Evolutionary conservation across 805 yeast genomes (phyloP).

Genomic region (Wickerhamomyces rabaulensis): DNA sequence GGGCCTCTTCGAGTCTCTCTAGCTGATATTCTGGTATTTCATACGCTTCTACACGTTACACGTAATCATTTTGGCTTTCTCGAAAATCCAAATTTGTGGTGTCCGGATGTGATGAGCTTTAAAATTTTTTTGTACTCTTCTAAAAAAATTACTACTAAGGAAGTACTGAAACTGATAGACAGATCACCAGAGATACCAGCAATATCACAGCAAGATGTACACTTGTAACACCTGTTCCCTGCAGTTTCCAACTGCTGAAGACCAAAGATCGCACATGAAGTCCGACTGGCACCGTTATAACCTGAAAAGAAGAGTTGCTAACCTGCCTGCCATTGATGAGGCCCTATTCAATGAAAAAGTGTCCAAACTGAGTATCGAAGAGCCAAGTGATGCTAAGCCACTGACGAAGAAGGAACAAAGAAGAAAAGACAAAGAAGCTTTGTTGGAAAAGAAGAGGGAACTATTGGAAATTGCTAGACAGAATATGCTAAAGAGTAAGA

Average conservation of each 20-base stretch:
- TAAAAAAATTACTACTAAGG: too few relatives aligned
- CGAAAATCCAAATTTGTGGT: not conserved
- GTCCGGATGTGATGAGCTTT: conserved; percentile 6
- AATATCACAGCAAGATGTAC: conserved; percentile 15
- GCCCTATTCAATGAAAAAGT: conserved; percentile 69
- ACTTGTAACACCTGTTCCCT: conserved; percentile 91
- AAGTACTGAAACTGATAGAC: too few relatives aligned
- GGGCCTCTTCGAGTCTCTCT: not conserved
- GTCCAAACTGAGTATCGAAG: conserved; percentile 22
- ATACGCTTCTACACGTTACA: conserved; percentile 1
- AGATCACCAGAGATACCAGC: not conserved
- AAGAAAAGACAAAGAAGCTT: conserved; percentile 37
- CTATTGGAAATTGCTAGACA: conserved; percentile 35
- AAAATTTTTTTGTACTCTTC: not conserved
- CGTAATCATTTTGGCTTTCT: conserved; percentile 2
- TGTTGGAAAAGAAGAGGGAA: conserved; percentile 36
- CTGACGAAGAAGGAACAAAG: conserved; percentile 37
- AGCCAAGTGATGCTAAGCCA: conserved; percentile 22
- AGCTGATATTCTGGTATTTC: too few relatives aligned
- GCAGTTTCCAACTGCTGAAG: conserved; percentile 66
- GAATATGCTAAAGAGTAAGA: conserved; percentile 23
- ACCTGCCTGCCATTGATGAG: conserved; percentile 68
- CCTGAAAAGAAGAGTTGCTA: conserved; percentile 89
- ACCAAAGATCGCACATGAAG: conserved; percentile 90
- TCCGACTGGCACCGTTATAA: conserved; percentile 98